phyloP scores from a whole-genome alignment of 2,329 filamentous ascomycete species.

The Teratosphaeria nubilosa region DNA sequence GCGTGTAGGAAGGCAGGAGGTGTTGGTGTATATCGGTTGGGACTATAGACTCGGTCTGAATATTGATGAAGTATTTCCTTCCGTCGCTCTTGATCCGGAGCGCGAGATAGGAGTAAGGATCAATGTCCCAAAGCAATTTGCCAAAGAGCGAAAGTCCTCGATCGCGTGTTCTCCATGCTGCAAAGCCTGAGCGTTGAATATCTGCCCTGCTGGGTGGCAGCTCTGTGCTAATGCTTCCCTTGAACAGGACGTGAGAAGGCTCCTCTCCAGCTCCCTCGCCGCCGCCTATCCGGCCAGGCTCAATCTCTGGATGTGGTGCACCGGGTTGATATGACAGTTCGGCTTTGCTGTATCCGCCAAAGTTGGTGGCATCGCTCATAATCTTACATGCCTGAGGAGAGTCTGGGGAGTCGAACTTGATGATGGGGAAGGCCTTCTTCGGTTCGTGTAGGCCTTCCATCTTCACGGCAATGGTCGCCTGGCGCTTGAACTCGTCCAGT shows the following conservation, averaged over 20 bases:
- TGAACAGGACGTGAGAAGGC: slow-evolving; percentile 66
- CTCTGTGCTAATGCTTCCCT: slow-evolving; percentile 77
- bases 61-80: slow-evolving; percentile 84
- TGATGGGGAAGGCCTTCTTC: slow-evolving; percentile 52
- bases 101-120: slow-evolving; percentile 78
- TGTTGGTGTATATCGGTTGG: slow-evolving; percentile 96
- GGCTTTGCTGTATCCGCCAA: slow-evolving; percentile 74
- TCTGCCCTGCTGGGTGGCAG: slow-evolving; percentile 66
- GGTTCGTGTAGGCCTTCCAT: slow-evolving; percentile 60
- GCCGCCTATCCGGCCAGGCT: slow-evolving; percentile 8
- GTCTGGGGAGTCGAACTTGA: slow-evolving; percentile 48
- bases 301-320: slow-evolving; percentile 10
- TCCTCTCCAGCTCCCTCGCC: slow-evolving; percentile 23
- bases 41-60: slow-evolving; percentile 89
- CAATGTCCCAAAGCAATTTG: slow-evolving; percentile 75
- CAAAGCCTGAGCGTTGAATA: slow-evolving; percentile 72
- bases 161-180: slow-evolving; percentile 79
- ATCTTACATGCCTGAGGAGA: slow-evolving; percentile 49
- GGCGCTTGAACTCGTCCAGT: slow-evolving; percentile 48
- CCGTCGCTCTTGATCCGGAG: slow-evolving; percentile 85
- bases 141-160: slow-evolving; percentile 73
- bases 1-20: slow-evolving; percentile 65
- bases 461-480: slow-evolving; percentile 51
- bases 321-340: slow-evolving; percentile 50
- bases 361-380: slow-evolving; percentile 70